Conservation (phyloP, 164 flowering plant species). For the Nelumbo lutea region DNA sequence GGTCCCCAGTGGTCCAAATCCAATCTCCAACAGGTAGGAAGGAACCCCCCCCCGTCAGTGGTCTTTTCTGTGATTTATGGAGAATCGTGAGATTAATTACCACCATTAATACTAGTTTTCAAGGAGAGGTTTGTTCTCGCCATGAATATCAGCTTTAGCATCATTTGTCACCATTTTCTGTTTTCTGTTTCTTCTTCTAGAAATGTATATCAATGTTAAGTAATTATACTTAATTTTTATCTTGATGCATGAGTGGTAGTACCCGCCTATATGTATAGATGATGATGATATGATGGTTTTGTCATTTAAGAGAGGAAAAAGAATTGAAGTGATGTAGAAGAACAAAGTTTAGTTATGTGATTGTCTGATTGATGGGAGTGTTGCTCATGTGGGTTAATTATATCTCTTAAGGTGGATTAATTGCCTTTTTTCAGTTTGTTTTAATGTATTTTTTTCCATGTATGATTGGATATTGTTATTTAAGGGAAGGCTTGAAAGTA, state of each 20-base stretch:
- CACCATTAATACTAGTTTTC: constrained; percentile 29
- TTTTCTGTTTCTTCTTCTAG: constrained; percentile 5
- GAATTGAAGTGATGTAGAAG: background rate
- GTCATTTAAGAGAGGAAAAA: constrained; percentile 5
- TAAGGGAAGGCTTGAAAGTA: background rate
- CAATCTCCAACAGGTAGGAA: constrained; percentile 50
- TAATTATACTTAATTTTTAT: constrained; percentile 1
- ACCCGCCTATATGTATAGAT: constrained; percentile 14
- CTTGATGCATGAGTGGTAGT: background rate
- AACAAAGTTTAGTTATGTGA: constrained; percentile 7
- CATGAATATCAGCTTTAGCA: background rate
- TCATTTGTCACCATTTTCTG: constrained; percentile 4
- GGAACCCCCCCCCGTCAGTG: background rate
- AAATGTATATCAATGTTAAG: constrained; percentile 13
- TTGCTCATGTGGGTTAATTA: background rate
- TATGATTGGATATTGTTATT: background rate
- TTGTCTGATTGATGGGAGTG: constrained; percentile 3
- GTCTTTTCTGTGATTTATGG: background rate
- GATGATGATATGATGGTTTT: constrained; percentile 16
- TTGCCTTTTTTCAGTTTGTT: background rate
- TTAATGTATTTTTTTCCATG: background rate
- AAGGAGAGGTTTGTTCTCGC: constrained; percentile 27
- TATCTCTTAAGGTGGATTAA: background rate
- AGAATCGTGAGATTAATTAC: background rate
- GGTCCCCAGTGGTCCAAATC: constrained; percentile 91